phyloP scores from a whole-genome alignment of 2,329 filamentous ascomycete species.

The Ophiosphaerella korrae region DNA sequence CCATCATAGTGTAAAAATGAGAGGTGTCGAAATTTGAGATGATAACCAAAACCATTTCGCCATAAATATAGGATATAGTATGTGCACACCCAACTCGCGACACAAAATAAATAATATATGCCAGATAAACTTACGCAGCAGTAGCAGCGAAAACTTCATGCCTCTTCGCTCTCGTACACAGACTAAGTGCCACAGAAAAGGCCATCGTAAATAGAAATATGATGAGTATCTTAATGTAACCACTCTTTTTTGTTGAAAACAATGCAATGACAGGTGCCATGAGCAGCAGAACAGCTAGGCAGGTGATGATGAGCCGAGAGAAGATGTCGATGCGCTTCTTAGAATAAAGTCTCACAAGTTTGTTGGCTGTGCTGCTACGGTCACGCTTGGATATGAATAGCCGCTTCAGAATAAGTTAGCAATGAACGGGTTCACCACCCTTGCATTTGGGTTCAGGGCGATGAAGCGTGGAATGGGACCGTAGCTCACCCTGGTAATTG shows the following conservation, averaged over 20 bases:
- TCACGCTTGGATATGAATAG: constrained; percentile 17
- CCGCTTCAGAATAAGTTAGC: constrained; percentile 1
- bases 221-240: constrained; percentile 22
- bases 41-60: too few relatives aligned
- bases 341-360: constrained; percentile 15
- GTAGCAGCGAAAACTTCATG: constrained; percentile 18
- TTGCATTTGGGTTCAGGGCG: neutral
- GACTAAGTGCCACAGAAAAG: constrained; percentile 1
- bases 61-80: too few relatives aligned
- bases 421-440: neutral
- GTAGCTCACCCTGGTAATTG: constrained; percentile 6
- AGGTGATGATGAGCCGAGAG: constrained; percentile 17
- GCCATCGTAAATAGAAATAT: constrained; percentile 19
- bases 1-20: neutral
- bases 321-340: constrained; percentile 19
- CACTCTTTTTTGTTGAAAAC: constrained; percentile 13
- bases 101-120: neutral
- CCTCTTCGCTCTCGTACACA: constrained; percentile 14
- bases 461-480: neutral
- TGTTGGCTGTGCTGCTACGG: constrained; percentile 13
- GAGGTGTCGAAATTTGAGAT: too few relatives aligned
- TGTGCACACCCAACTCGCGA: too few relatives aligned
- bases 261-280: constrained; percentile 27
- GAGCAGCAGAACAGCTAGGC: constrained; percentile 26
- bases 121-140: constrained; percentile 12